Evolutionary conservation across 768 basidiomycete species (phyloP).

Genomic region (Tulasnella sp.): DNA sequence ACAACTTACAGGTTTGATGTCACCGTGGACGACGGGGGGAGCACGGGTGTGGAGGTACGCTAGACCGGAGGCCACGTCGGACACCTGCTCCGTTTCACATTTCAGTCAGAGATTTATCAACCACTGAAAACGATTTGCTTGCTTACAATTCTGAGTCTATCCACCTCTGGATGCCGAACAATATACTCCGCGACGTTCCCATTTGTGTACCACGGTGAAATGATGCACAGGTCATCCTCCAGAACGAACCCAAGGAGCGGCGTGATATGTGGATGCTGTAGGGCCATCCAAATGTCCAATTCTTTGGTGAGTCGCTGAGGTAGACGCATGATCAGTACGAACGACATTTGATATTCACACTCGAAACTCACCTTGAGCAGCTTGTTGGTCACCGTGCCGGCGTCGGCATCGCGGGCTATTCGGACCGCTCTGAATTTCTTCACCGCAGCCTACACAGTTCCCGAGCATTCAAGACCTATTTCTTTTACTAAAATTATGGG

Average conservation of each 20-base stretch:
- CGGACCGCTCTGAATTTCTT: slow-evolving; percentile 12
- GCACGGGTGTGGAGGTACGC: background rate
- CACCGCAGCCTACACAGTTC: background rate
- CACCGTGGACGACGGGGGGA: background rate
- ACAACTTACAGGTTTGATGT: slow-evolving; percentile 1
- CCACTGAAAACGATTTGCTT: too few species aligned
- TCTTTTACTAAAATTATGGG: too few species aligned
- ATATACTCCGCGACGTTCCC: background rate
- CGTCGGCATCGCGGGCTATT: background rate
- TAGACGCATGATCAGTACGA: background rate
- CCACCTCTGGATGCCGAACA: background rate
- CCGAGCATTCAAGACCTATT: background rate
- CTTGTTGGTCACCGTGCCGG: background rate
- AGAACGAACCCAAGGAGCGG: background rate
- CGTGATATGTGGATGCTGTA: background rate
- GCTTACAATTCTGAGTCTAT: background rate
- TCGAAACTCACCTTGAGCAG: background rate
- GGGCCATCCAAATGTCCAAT: slow-evolving; percentile 1
- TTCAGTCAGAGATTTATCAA: background rate
- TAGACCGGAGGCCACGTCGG: background rate
- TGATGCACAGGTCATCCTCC: background rate
- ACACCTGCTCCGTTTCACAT: background rate
- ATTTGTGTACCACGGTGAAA: background rate
- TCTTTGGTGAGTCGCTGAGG: background rate
- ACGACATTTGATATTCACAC: too few species aligned